Evolutionary conservation across 805 yeast genomes (phyloP).

Genomic region (Isabelozyma gotoi): DNA sequence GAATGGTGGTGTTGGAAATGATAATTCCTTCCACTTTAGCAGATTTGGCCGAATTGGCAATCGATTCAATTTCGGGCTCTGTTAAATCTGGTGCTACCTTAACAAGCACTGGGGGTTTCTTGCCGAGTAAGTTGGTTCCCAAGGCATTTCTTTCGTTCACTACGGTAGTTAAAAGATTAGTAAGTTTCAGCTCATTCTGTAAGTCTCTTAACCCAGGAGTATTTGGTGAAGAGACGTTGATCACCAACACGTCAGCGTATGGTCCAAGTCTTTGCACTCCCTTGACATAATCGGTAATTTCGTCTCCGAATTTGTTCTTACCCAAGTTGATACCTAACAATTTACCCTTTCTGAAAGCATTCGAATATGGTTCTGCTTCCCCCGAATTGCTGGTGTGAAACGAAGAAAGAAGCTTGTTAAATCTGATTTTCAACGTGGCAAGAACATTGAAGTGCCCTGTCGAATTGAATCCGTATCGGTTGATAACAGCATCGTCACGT

Average conservation of each 20-base stretch:
- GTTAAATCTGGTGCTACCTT: conserved; percentile 93
- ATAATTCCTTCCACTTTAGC: conserved; percentile 89
- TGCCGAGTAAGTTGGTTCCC: conserved; percentile 38
- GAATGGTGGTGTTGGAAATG: conserved; percentile 87
- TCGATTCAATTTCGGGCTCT: conserved; percentile 75
- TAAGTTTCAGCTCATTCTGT: conserved; percentile 74
- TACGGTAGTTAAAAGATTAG: conserved; percentile 64
- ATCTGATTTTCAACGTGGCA: conserved; percentile 64
- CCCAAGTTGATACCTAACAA: conserved; percentile 85
- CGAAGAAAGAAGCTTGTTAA: conserved; percentile 38
- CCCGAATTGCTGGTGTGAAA: conserved; percentile 8
- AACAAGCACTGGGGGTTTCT: conserved; percentile 77
- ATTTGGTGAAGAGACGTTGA: conserved; percentile 93
- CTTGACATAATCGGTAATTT: conserved; percentile 76
- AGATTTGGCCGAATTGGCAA: conserved; percentile 74
- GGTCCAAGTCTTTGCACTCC: conserved; percentile 84
- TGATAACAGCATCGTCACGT: conserved; percentile 85
- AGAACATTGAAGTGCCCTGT: conserved; percentile 78
- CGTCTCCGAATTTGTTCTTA: conserved; percentile 90
- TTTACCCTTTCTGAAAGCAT: conserved; percentile 61
- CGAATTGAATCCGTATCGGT: conserved; percentile 94
- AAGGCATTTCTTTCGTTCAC: conserved; percentile 63
- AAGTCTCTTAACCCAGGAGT: conserved; percentile 92
- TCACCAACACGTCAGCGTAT: conserved; percentile 83
- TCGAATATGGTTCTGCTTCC: conserved; percentile 24